Evolutionary conservation across 106 monocot species (phyloP).

Genomic region (Triglochin maritima): DNA sequence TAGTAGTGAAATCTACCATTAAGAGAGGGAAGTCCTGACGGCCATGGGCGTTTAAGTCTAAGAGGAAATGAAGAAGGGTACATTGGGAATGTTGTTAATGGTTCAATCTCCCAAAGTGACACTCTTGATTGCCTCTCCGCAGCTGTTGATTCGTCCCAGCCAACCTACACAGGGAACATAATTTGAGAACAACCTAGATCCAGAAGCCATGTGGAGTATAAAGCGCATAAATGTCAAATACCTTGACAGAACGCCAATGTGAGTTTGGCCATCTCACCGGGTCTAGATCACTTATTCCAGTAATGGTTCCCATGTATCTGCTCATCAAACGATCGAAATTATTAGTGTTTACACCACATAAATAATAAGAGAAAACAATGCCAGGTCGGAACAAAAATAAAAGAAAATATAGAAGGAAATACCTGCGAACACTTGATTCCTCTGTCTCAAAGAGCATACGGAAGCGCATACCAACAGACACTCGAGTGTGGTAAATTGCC

Average conservation of each 20-base stretch:
- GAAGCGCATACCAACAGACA: slow-evolving; percentile 34
- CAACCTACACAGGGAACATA: slow-evolving; percentile 38
- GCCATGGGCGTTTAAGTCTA: slow-evolving; percentile 91
- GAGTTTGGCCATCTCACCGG: slow-evolving; percentile 83
- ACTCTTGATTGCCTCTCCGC: slow-evolving; percentile 90
- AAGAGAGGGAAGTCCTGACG: slow-evolving; percentile 65
- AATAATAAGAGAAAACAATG: no score
- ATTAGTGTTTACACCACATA: no score
- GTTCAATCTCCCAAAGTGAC: slow-evolving; percentile 98
- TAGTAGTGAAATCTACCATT: slow-evolving; percentile 10
- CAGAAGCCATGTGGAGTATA: no score
- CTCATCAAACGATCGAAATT: background rate
- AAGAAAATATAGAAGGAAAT: background rate
- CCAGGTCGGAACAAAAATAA: no score
- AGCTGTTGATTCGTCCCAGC: slow-evolving; percentile 97
- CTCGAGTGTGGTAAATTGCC: slow-evolving; percentile 26
- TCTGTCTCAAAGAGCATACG: slow-evolving; percentile 36
- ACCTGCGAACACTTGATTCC: slow-evolving; percentile 33
- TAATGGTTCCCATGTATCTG: slow-evolving; percentile 96
- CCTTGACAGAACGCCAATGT: slow-evolving; percentile 97
- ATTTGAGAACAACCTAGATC: no score
- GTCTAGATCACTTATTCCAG: slow-evolving; percentile 77
- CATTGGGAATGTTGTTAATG: slow-evolving; percentile 93
- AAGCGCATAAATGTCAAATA: slow-evolving; percentile 3
- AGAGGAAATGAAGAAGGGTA: slow-evolving; percentile 82